phyloP scores from a whole-genome alignment of 768 basidiomycete genomes.

The Pisolithus tinctorius region DNA sequence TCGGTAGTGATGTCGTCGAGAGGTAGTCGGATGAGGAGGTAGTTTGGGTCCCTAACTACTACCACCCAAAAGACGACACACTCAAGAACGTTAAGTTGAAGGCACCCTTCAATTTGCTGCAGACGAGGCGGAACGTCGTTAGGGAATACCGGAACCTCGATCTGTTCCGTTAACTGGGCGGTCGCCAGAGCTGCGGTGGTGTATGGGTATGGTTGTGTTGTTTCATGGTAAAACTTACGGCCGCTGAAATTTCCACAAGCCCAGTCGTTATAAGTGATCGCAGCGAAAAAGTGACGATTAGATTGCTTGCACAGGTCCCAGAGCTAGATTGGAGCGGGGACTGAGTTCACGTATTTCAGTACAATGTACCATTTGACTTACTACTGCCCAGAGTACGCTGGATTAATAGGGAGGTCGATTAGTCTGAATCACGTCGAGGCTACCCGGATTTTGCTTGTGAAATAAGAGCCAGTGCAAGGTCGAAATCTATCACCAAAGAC shows the following conservation, averaged over 20 bases:
- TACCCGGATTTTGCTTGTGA: background rate
- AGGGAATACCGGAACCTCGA: conserved; percentile 8
- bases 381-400: conserved; percentile 10
- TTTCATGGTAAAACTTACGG: background rate
- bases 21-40: background rate
- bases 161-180: conserved; percentile 6
- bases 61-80: conserved; percentile 8
- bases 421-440: conserved; percentile 3
- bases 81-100: conserved; percentile 9
- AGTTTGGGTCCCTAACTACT: background rate
- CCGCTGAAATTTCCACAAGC: conserved; percentile 9
- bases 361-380: background rate
- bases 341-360: background rate
- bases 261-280: conserved; percentile 14
- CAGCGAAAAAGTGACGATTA: conserved; percentile 9
- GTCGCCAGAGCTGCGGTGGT: conserved; percentile 4
- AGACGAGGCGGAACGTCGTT: background rate
- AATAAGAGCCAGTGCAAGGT: too few relatives aligned
- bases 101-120: background rate
- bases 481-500: background rate
- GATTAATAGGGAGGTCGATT: background rate
- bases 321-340: conserved; percentile 3
- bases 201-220: background rate
- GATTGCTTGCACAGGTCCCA: conserved; percentile 10
- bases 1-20: background rate